These are phyloP conservation scores for Pichia sp. DNA, from an alignment of 1,139 yeast genomes.

Conservation along the genomic window DNA sequence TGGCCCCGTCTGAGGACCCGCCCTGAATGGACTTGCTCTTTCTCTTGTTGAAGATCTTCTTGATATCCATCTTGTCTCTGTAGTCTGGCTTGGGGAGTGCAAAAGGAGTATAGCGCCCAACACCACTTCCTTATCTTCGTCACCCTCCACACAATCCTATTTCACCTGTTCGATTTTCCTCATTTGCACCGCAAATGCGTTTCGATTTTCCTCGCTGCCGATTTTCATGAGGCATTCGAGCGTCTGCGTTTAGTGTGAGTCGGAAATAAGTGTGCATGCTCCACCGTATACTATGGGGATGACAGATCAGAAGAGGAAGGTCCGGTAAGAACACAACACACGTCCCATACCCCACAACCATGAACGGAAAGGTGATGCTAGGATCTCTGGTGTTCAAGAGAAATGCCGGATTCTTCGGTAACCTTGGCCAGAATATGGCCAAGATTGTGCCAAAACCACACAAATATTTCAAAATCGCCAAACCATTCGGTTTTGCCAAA, in stretches of 20 bases:
- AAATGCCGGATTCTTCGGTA: constrained; percentile 30
- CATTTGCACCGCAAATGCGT: background rate
- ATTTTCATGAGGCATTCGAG: too few relatives aligned
- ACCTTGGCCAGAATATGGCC: constrained; percentile 31
- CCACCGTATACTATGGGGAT: too few relatives aligned
- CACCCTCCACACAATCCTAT: too few relatives aligned
- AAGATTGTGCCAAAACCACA: constrained; percentile 35
- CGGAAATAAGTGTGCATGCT: too few relatives aligned
- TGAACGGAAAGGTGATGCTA: background rate
- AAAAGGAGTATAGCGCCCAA: too few relatives aligned
- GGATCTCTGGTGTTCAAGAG: constrained; percentile 14
- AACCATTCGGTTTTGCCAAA: constrained; percentile 49
- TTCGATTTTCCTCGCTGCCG: too few relatives aligned
- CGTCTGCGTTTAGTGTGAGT: too few relatives aligned
- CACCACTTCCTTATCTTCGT: too few relatives aligned
- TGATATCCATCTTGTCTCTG: constrained; percentile 13
- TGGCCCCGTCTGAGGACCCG: background rate
- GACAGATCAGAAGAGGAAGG: too few relatives aligned
- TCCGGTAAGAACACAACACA: too few relatives aligned
- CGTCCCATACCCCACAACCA: background rate
- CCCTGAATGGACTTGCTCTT: constrained; percentile 4
- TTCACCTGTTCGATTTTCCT: too few relatives aligned
- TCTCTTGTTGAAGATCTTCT: constrained; percentile 20
- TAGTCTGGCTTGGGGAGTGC: too few relatives aligned
- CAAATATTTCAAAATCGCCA: constrained; percentile 44